Base-by-base conservation (phyloP, 2,329 filamentous ascomycete genomes). In the Aspergillus ruber region DNA sequence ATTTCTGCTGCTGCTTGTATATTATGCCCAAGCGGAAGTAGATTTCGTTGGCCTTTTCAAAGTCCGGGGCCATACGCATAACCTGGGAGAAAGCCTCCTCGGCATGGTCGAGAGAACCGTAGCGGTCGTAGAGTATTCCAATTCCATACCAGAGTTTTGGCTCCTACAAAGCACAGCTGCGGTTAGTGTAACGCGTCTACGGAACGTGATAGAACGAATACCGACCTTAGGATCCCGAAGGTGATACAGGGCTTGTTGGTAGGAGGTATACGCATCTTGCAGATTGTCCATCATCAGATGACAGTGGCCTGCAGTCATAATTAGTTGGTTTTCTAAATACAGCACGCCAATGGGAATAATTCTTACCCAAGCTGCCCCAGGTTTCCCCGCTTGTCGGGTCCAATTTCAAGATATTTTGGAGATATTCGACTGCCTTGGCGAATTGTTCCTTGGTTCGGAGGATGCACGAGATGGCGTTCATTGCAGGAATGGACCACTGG, bases 1-100 rank as follows among this genome's bases (percentile, higher is more conserved):
- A 98, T 68, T 97, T 97, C 52, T 90, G 85, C 66, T 97, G 93
- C 63, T 97, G 91, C 69, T 98, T 98, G 76, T 97, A 97, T 56
- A 98, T 97, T 74, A 98, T 98, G n/a, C 93, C 93, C 7, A 98
- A 80, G 23, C 93, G 83, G 72, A 98, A 98, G 69, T 97, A 98
- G 46, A 98, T 97, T 68, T 98, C 93, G 63, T 97, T 97, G 48
- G 91, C 90, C 78, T 98, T 98, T 64, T 98, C 93, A 58, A 97
- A 97, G 59, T 90, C 85, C 4, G 91, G 93, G 61, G 95, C 86
- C 85, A 98, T 97, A 58, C 89, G 86, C 93, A 98, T 97, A 53
- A 98, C 93, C 64, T 97, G 89, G 2, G 91, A 96, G 65, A 97
- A 97, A 4, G 93, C 93, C 66, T 97, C 93, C 68, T 97, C 93